phyloP scores from a whole-genome alignment of 2,329 filamentous ascomycete genomes.

The Stylonectria norvegica region DNA sequence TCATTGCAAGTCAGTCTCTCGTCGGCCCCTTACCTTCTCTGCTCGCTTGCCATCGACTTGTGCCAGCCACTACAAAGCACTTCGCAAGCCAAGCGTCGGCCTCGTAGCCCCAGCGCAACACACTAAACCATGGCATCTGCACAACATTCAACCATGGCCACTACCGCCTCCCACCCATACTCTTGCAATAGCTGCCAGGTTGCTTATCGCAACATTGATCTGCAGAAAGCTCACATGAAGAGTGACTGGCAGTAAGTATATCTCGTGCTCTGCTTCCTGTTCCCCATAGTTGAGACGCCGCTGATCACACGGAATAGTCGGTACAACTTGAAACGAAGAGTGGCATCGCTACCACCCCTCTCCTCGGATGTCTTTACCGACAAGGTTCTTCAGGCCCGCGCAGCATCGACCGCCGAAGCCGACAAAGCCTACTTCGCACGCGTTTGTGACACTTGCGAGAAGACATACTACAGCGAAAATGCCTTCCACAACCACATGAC shows the following conservation, averaged over 20 bases:
- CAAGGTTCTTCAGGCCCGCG: conserved; percentile 89
- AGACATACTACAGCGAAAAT: conserved; percentile 95
- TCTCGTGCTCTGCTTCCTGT: no score
- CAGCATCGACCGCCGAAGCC: conserved; percentile 76
- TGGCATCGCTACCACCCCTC: conserved; percentile 85
- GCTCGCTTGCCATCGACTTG: not conserved
- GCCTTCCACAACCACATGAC: conserved; percentile 89
- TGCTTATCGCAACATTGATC: conserved; percentile 88
- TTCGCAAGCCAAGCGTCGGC: not conserved
- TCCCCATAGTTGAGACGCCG: conserved; percentile 4
- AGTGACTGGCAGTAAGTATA: conserved; percentile 91
- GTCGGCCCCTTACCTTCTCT: not conserved
- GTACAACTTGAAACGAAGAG: conserved; percentile 93
- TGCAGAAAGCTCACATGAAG: conserved; percentile 95
- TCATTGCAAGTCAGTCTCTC: not conserved
- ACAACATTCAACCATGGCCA: no score
- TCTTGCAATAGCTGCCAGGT: conserved; percentile 99
- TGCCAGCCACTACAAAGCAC: not conserved
- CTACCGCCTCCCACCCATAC: conserved; percentile 70
- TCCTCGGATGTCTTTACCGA: conserved; percentile 91
- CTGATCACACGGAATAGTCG: conserved; percentile 50
- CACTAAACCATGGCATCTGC: not conserved
- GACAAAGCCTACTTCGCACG: conserved; percentile 88
- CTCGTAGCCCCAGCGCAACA: not conserved
- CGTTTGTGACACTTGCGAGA: conserved; percentile 75